Conservation (phyloP, 2,329 filamentous ascomycete species). For the Leptographium galeiforme region DNA sequence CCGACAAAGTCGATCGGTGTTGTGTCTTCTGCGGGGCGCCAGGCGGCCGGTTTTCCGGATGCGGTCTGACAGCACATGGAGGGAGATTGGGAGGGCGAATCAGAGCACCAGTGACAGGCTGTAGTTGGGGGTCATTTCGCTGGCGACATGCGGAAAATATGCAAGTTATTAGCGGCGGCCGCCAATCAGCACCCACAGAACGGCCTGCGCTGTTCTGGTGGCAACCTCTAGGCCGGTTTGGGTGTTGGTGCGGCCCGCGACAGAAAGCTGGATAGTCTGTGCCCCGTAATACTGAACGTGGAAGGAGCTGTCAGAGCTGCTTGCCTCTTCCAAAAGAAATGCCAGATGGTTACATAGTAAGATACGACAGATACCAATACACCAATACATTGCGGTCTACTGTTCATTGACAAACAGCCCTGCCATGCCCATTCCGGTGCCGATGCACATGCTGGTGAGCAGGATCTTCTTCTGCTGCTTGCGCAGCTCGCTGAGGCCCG, state of each 20-base stretch:
- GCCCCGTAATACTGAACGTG: too few relatives aligned
- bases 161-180: background rate
- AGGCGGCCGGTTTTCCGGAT: background rate
- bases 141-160: background rate
- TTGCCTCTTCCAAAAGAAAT: too few relatives aligned
- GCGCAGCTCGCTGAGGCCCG: constrained; percentile 72
- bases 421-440: constrained; percentile 56
- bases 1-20: too few relatives aligned
- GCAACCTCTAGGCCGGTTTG: background rate
- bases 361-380: too few relatives aligned
- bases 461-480: constrained; percentile 81
- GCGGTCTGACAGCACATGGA: too few relatives aligned
- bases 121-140: background rate
- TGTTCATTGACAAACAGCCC: constrained; percentile 34
- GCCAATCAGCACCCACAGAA: background rate
- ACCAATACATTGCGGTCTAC: background rate
- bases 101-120: background rate
- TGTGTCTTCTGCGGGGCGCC: background rate
- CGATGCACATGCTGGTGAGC: constrained; percentile 81
- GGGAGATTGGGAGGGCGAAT: background rate
- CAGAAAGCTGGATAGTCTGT: too few relatives aligned
- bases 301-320: too few relatives aligned
- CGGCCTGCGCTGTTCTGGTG: background rate
- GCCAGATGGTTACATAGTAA: too few relatives aligned
- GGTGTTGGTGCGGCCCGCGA: background rate